Conservation (phyloP, 306 rosid genomes). For the Quercus berberidifolia region DNA sequence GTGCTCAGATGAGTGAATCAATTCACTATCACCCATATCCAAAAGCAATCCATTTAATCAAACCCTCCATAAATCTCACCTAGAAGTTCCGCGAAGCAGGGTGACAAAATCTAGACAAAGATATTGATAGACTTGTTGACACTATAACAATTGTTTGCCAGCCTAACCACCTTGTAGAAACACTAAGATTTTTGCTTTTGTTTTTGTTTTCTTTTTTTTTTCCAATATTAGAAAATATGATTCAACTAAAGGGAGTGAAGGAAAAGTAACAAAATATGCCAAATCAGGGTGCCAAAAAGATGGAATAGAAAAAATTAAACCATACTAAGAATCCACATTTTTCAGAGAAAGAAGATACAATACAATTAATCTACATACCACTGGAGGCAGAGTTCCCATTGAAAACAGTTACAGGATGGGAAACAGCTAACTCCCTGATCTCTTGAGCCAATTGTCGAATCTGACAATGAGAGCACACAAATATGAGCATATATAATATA, state of each 20-base stretch:
- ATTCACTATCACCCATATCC: no score
- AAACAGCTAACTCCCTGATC: conserved; percentile 62
- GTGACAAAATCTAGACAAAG: no score
- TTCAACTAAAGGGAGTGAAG: background rate
- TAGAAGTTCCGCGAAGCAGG: no score
- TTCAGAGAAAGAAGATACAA: background rate
- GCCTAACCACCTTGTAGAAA: no score
- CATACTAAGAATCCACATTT: background rate
- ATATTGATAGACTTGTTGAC: no score
- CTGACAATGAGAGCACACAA: conserved; percentile 33
- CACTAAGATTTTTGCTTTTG: no score
- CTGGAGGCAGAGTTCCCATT: conserved; percentile 47
- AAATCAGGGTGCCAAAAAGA: background rate
- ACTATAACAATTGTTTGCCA: no score
- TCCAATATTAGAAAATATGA: no score
- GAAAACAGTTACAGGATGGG: conserved; percentile 59
- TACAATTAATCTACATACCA: conserved; percentile 40
- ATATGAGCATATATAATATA: background rate
- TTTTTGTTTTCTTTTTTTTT: no score
- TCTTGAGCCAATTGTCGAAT: conserved; percentile 71
- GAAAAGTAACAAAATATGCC: background rate
- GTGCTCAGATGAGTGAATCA: no score
- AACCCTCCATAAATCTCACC: no score
- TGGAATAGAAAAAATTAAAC: background rate
- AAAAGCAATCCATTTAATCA: no score